These are phyloP conservation scores for Nakaseomyces sp. DNA, from an alignment of 1,139 yeast genomes.

Conservation along the genomic window DNA sequence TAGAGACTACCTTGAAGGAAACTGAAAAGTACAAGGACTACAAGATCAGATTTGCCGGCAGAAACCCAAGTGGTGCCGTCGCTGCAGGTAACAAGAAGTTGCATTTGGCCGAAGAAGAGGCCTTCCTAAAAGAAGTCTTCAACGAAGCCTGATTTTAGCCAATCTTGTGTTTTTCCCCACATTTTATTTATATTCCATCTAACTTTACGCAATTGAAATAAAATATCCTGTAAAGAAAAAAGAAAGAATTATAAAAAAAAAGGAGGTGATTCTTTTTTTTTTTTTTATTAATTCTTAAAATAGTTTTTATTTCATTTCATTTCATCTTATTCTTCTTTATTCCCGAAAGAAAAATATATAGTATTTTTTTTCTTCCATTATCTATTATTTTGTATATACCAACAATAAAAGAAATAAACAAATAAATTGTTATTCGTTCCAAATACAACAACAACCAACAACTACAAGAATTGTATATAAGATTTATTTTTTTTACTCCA, in stretches of 20 bases:
- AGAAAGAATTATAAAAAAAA: background rate
- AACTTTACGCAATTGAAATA: background rate
- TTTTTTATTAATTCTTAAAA: background rate
- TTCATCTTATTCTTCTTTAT: too few relatives aligned
- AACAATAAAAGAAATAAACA: background rate
- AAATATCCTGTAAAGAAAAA: background rate
- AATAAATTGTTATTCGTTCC: background rate
- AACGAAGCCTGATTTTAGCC: conserved; percentile 5
- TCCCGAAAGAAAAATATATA: background rate
- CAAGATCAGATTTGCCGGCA: conserved; percentile 80
- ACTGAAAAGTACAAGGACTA: conserved; percentile 56
- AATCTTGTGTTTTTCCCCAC: too few relatives aligned
- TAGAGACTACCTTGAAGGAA: conserved; percentile 64
- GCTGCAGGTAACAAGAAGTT: conserved; percentile 94
- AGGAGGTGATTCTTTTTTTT: background rate
- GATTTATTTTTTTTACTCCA: too few relatives aligned
- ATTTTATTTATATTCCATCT: background rate
- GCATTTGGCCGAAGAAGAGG: conserved; percentile 84
- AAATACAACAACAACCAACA: background rate
- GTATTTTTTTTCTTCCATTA: too few relatives aligned
- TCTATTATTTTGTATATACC: background rate
- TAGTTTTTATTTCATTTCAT: background rate
- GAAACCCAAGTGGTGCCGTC: conserved; percentile 96
- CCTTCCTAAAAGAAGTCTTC: conserved; percentile 75
- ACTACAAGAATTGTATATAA: too few relatives aligned